Evolutionary conservation across 352 stramenopile species (phyloP).

Genomic region (Globisporangium orthogonon): DNA sequence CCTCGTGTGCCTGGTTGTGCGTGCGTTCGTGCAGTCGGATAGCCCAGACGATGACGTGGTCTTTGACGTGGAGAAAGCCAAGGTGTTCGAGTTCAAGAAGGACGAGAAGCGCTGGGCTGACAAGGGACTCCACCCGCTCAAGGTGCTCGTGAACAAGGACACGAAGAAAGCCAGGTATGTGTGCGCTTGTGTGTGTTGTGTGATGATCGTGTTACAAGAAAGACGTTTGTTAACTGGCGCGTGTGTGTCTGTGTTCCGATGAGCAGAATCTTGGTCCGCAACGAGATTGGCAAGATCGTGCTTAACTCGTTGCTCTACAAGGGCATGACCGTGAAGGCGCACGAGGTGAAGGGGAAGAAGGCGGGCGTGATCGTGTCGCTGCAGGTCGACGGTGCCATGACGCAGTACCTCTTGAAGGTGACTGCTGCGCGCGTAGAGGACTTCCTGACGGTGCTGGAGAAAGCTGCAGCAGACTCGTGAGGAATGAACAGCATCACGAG

Average conservation of each 20-base stretch:
- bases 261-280: constrained; percentile 67
- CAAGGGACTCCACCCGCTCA: constrained; percentile 76
- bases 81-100: constrained; percentile 84
- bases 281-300: constrained; percentile 86
- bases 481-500: neutral
- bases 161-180: constrained; percentile 56
- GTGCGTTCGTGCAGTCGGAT: constrained; percentile 30
- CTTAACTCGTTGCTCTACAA: constrained; percentile 81
- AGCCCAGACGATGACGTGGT: constrained; percentile 63
- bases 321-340: constrained; percentile 48
- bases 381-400: constrained; percentile 48
- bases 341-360: constrained; percentile 79
- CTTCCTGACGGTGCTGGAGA: constrained; percentile 52
- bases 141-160: constrained; percentile 71
- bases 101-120: constrained; percentile 86
- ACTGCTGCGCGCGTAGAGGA: constrained; percentile 57
- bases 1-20: constrained; percentile 1
- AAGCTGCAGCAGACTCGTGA: constrained; percentile 9
- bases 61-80: constrained; percentile 75
- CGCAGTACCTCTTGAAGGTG: constrained; percentile 75
- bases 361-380: constrained; percentile 57
- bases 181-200: neutral
- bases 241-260: constrained; percentile 1
- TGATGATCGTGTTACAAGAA: neutral
- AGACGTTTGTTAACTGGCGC: no score